Percentiles rank a stretch among this genome's conserved stretches.
Conservation (phyloP, 148 eudicot species). For the Chenopodium berlandieri region DNA sequence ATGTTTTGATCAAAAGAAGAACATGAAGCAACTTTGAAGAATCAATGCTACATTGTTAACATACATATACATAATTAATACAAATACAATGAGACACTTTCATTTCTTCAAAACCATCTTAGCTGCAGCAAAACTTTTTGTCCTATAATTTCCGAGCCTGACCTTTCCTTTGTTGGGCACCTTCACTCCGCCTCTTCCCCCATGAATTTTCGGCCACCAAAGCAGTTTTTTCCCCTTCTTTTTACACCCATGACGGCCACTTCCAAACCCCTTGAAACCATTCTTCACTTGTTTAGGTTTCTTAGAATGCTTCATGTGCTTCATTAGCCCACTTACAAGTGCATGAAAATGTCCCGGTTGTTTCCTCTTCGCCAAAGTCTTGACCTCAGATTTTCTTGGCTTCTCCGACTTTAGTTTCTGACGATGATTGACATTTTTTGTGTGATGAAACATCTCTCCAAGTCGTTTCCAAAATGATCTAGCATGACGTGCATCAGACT, state of each 20-base stretch:
- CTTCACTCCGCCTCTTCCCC: conserved; percentile 33
- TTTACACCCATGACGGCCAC: conserved; percentile 17
- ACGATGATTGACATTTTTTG: conserved; percentile 21
- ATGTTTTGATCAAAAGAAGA: too few species aligned
- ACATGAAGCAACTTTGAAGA: too few species aligned
- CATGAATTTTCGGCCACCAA: conserved; percentile 41
- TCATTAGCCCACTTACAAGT: conserved; percentile 48
- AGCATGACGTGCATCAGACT: conserved; percentile 18
- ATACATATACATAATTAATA: too few species aligned
- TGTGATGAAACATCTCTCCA: conserved; percentile 31
- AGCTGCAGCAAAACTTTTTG: conserved; percentile 31
- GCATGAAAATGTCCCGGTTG: conserved; percentile 33
- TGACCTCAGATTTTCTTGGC: conserved; percentile 31
- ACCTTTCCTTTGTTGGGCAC: conserved; percentile 33
- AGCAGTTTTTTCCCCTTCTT: conserved; percentile 29
- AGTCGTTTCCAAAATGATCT: conserved; percentile 34
- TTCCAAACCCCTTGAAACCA: conserved; percentile 12
- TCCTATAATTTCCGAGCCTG: conserved; percentile 36
- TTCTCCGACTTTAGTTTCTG: conserved; percentile 35
- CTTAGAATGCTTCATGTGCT: conserved; percentile 42
- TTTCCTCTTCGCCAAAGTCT: conserved; percentile 30
- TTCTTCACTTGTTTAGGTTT: conserved; percentile 38
- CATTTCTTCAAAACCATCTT: conserved; percentile 28
- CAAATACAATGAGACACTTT: not conserved
- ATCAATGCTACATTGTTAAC: too few species aligned